phyloP scores from a whole-genome alignment of 352 stramenopile genomes.

The Phytophthora hibernalis region DNA sequence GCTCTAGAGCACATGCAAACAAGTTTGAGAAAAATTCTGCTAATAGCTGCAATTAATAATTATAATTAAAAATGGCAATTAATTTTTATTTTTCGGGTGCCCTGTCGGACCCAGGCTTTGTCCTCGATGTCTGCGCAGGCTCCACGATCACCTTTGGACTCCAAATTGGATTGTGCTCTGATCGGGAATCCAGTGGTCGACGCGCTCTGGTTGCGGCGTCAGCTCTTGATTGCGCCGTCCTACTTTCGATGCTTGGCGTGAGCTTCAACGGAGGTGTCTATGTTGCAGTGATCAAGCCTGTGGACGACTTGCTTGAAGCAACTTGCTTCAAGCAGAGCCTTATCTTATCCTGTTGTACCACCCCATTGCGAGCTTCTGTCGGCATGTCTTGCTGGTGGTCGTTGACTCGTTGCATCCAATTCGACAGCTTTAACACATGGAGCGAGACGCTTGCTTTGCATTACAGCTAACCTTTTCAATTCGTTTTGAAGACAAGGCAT shows the following conservation, averaged over 20 bases:
- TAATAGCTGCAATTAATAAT: too few species aligned
- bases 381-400: slow-evolving; percentile 1
- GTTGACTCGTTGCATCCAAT: slow-evolving; percentile 12
- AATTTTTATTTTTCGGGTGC: too few species aligned
- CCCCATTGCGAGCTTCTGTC: not conserved
- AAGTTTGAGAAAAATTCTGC: too few species aligned
- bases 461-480: too few species aligned
- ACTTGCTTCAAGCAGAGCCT: slow-evolving; percentile 14
- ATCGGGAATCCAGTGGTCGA: slow-evolving; percentile 16
- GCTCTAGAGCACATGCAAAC: too few species aligned
- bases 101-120: slow-evolving; percentile 20
- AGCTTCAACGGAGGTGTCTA: slow-evolving; percentile 14
- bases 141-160: not conserved
- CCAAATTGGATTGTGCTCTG: too few species aligned
- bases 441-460: not conserved
- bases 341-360: slow-evolving; percentile 7
- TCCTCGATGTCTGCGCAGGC: slow-evolving; percentile 13
- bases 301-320: too few species aligned
- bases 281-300: slow-evolving; percentile 10
- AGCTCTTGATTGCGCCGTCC: not conserved
- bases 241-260: not conserved
- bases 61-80: too few species aligned
- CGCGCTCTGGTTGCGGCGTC: slow-evolving; percentile 13
- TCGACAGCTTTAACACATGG: slow-evolving; percentile 7
- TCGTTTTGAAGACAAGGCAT: too few species aligned